These are phyloP conservation scores for Rhizophagus clarus DNA, from an alignment of 192 early-diverging fungal genomes.

Conservation along the genomic window DNA sequence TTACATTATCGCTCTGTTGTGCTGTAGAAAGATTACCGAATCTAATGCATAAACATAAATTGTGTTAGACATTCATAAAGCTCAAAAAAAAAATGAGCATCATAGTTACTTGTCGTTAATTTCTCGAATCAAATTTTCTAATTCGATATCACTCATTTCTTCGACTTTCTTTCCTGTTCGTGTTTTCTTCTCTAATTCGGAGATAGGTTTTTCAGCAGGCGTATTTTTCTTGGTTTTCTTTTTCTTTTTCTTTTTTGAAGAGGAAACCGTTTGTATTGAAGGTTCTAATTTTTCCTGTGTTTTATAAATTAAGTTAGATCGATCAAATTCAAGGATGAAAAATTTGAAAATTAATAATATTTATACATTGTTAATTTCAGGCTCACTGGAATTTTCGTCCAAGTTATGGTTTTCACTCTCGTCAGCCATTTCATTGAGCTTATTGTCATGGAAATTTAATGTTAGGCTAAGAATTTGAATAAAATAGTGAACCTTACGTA, in stretches of 20 bases:
- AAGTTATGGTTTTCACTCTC: not conserved
- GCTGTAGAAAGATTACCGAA: conserved; percentile 19
- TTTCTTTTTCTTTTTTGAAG: conserved; percentile 39
- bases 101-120: conserved; percentile 59
- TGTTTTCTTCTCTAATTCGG: conserved; percentile 23
- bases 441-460: not conserved
- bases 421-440: conserved; percentile 5
- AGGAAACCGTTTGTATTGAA: not conserved
- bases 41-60: not conserved
- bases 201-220: conserved; percentile 30
- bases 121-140: conserved; percentile 65
- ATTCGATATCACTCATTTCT: conserved; percentile 63
- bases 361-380: too few relatives aligned
- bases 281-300: not conserved
- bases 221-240: conserved; percentile 58
- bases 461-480: not conserved
- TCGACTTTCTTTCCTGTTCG: conserved; percentile 39
- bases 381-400: not conserved
- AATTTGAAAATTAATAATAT: too few relatives aligned
- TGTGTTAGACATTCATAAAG: not conserved
- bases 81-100: not conserved
- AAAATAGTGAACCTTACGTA: not conserved
- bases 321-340: too few relatives aligned
- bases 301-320: not conserved
- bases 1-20: conserved; percentile 13